Evolutionary conservation across 495 filamentous ascomycete genomes (phyloP), one percentile per base, ranked within the genome.

Genomic region (Articulospora tetracladia): DNA sequence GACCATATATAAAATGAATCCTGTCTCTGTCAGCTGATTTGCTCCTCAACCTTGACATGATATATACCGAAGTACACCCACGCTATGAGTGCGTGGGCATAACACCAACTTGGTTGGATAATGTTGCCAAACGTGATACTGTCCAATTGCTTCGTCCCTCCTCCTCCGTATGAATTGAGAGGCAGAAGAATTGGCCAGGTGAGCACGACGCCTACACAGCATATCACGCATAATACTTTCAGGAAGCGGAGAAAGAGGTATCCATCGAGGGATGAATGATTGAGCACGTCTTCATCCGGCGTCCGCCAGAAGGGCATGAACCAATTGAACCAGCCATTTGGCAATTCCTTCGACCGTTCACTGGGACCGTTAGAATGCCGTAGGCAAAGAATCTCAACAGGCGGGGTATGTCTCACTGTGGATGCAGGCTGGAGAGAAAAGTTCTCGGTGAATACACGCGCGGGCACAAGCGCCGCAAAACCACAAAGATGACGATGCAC

Each of bases 201-300:
- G 60, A 98, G 80, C 57, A 77, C 81, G 64, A 82, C 86, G 55
- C 92, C 93, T 26, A 92, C 83, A 39, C 93, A 83, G 75, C 85
- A 89, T 53, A 96, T 84, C 39, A 81, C 72, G 32, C 87, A 75
- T 41, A 84, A 72, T 30, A 91, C 81, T 66, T 90, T 89, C 57
- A 98, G 73, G 70, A 90, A 96, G 36, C 93, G 88, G n/a, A 97
- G 79, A 72, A 90, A 87, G 47, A 97, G 82, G 69, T 90, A 97
- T 34, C 88, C 86, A 71, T 96, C 91, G 73, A 98, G 81, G 1
- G 90, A 91, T 70, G 93, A 87, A 70, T 93, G 89, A 66, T 93
- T 88, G 60, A 97, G 80, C 50, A 93, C 86, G 67, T 90, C 88
- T 57, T 83, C 83, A 68, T 97, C 91, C 39, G 90, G 86, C 46